Evolutionary conservation across 208 protist species (phyloP).

Genomic region (Leishmania martiniquensis): DNA sequence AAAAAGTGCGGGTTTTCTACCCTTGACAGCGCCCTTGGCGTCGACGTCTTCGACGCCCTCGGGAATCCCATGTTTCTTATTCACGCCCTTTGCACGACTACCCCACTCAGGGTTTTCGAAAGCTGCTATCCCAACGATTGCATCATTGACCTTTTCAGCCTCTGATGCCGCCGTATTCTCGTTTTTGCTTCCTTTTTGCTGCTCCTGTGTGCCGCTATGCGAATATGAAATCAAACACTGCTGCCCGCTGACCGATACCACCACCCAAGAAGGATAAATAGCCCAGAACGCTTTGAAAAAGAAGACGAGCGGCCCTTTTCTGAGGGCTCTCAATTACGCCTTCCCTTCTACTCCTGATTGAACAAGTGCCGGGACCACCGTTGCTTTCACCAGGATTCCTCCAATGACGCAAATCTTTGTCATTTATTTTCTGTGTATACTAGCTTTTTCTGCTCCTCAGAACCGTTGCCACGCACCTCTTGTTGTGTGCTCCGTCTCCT

Average conservation of each 20-base stretch:
- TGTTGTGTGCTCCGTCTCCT: background rate
- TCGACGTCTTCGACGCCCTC: conserved; percentile 53
- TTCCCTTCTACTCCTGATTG: background rate
- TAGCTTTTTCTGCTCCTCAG: background rate
- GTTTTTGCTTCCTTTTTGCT: background rate
- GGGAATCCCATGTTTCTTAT: conserved; percentile 60
- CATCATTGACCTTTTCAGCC: background rate
- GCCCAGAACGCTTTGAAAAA: background rate
- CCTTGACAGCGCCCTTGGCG: conserved; percentile 50
- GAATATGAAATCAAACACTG: background rate
- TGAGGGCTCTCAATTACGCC: background rate
- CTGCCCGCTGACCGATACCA: too few relatives aligned
- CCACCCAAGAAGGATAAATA: background rate
- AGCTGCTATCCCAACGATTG: conserved; percentile 47
- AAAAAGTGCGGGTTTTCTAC: conserved; percentile 29
- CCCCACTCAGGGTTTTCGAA: conserved; percentile 37
- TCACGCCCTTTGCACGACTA: conserved; percentile 45
- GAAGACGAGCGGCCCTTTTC: background rate
- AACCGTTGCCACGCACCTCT: background rate
- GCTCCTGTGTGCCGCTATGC: background rate
- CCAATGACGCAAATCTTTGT: background rate
- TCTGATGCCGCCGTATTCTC: background rate
- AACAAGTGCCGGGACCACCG: background rate
- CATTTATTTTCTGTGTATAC: background rate
- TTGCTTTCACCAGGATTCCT: background rate